Base-by-base conservation (phyloP, 2,329 filamentous ascomycete species). In the Fusarium subglutinans region DNA sequence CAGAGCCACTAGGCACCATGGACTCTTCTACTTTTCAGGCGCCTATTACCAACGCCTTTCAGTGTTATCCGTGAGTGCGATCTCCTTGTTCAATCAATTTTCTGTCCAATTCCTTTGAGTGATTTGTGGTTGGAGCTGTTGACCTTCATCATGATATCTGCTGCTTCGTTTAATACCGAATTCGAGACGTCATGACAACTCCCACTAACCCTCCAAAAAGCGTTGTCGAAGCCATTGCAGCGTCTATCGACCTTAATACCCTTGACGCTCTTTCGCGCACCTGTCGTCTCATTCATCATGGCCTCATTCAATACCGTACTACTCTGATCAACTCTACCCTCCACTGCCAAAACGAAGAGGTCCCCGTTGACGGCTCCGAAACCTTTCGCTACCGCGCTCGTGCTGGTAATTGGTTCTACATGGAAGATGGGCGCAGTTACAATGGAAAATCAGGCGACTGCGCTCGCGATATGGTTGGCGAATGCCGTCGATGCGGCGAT, bases 401-500 rank as follows among this genome's bases (percentile, higher is more conserved):
- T 62, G 87, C 88, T 38, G 84, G 85, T 41, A 88, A 89, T 80
- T 90, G 87, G 87, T 87, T 86, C 78, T 90, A 90, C 76, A 88
- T 90, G 84, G 86, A 90, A 69, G 86, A 89, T 62, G 84, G 84
- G 48, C 83, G 90, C 20, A 76, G 87, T 62, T 86, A 85, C 75
- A 84, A 87, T 72, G 92, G 92, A 59, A 96, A 94, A 82, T 87
- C 93, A 35, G 91, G 93, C 10, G 88, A 88, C 76, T 98, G 96
- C 80, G 96, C 96, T 28, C 88, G 94, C 70, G 96, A 98, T 81
- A 89, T 97, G 89, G 96, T 98, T 10, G 89, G 88, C 47, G 92
- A 93, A 76, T 98, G 96, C 82, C 90, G 94, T 63, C 89, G 91
- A 71, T 98, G 96, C 81, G 89, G 88, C 44, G 90, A 85, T 35